Conservation (phyloP, 208 protist species). For the Lotmaria passim region DNA sequence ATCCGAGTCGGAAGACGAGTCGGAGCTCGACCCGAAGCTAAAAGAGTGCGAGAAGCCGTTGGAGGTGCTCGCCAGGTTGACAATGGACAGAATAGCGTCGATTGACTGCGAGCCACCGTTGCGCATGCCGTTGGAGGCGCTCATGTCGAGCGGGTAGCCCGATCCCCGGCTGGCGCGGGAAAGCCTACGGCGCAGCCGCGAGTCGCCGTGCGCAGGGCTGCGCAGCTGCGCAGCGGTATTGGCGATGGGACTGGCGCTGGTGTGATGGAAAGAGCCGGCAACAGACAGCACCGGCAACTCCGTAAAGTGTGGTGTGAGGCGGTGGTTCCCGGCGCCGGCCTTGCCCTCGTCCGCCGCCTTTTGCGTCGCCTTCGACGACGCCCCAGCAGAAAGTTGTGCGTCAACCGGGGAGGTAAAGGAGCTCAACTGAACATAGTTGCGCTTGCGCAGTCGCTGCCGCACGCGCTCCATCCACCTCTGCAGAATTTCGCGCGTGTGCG, state of each 20-base stretch:
- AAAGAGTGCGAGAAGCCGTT: constrained; percentile 20
- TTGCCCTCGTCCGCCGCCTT: background rate
- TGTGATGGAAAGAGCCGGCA: background rate
- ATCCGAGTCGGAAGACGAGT: background rate
- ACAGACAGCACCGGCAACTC: constrained; percentile 20
- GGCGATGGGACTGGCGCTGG: constrained; percentile 2
- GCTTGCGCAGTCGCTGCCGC: constrained; percentile 9
- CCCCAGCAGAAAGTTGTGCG: background rate
- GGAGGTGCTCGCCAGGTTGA: constrained; percentile 51
- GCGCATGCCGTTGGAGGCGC: background rate
- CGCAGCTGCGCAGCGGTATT: background rate
- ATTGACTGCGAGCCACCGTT: constrained; percentile 31
- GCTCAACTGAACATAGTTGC: constrained; percentile 28
- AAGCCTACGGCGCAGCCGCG: background rate
- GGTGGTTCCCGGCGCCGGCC: background rate
- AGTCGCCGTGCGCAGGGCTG: background rate
- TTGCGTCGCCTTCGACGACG: background rate
- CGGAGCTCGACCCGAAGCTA: constrained; percentile 29
- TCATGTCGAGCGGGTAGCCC: background rate
- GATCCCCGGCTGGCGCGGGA: background rate
- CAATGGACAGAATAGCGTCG: constrained; percentile 65
- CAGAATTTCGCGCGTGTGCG: constrained; percentile 20
- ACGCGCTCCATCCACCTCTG: constrained; percentile 28
- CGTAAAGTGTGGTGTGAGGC: background rate
- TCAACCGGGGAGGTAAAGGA: background rate